Percentiles rank a stretch among this genome's conserved stretches.
Evolutionary conservation across 345 rosid species (phyloP).

Genomic region (Sonneratia caseolaris): DNA sequence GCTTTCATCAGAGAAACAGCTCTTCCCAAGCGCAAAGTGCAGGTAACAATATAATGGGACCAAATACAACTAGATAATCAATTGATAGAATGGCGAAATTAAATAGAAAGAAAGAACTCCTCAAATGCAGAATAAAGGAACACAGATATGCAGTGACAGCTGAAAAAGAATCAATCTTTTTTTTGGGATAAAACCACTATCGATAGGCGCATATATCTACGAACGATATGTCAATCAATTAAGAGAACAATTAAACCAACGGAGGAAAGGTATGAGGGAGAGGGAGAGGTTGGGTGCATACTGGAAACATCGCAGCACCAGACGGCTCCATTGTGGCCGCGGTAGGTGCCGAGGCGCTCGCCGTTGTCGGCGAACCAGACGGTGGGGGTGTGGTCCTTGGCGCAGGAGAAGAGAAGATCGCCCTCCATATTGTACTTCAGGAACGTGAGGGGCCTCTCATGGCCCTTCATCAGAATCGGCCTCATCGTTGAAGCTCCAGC

Average conservation of each 20-base stretch:
- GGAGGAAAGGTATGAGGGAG: background rate
- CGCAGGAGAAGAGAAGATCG: conserved; percentile 88
- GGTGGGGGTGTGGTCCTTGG: conserved; percentile 89
- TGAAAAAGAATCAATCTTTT: too few relatives aligned
- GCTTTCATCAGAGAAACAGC: background rate
- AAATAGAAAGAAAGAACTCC: background rate
- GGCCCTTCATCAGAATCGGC: conserved; percentile 97
- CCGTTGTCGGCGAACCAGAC: conserved; percentile 98
- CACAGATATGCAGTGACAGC: too few relatives aligned
- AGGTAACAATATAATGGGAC: too few relatives aligned
- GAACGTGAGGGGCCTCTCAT: conserved; percentile 91
- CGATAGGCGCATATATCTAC: background rate
- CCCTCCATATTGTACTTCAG: conserved; percentile 86
- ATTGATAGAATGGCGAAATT: background rate
- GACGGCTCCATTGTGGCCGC: conserved; percentile 98
- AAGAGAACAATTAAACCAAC: background rate
- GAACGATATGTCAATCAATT: background rate
- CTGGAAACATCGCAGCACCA: conserved; percentile 97
- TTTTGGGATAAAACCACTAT: background rate
- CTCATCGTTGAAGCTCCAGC: conserved; percentile 37
- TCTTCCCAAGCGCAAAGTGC: background rate
- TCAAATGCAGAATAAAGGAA: background rate
- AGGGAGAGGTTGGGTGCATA: conserved; percentile 2
- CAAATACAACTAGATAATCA: background rate
- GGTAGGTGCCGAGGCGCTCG: conserved; percentile 87